Percentiles rank a stretch among this genome's conserved stretches.
Evolutionary conservation across 768 basidiomycete species (phyloP).

Genomic region (Pleurotus pulmonarius): DNA sequence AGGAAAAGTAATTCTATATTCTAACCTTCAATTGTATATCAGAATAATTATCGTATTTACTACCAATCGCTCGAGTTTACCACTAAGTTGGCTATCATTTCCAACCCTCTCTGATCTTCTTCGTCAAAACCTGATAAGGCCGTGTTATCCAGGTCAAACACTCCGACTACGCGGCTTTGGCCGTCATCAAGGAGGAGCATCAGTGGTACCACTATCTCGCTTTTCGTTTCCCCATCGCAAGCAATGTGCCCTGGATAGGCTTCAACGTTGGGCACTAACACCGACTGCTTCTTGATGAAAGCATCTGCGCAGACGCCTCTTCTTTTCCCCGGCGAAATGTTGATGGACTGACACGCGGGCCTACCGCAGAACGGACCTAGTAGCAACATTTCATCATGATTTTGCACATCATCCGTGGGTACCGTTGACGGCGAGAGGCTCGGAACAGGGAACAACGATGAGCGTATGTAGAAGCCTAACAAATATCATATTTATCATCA

Average conservation of each 20-base stretch:
- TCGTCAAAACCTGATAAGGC: slow-evolving; percentile 66
- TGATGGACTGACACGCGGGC: slow-evolving; percentile 87
- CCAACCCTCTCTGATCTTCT: slow-evolving; percentile 74
- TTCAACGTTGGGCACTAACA: slow-evolving; percentile 78
- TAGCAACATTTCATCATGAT: slow-evolving; percentile 39
- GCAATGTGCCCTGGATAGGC: slow-evolving; percentile 90
- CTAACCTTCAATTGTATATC: neutral
- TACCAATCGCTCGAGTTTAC: slow-evolving; percentile 68
- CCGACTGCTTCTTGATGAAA: slow-evolving; percentile 49
- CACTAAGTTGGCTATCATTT: slow-evolving; percentile 64
- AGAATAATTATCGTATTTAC: neutral
- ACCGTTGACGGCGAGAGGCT: slow-evolving; percentile 17
- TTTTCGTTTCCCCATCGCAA: slow-evolving; percentile 87
- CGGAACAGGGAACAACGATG: slow-evolving; percentile 56
- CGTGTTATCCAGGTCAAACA: slow-evolving; percentile 86
- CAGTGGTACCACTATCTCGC: slow-evolving; percentile 87
- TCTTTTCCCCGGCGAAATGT: slow-evolving; percentile 44
- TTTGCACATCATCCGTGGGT: slow-evolving; percentile 11
- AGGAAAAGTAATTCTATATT: slow-evolving; percentile 11
- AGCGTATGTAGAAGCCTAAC: slow-evolving; percentile 82
- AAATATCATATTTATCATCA: slow-evolving; percentile 7
- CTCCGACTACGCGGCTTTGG: slow-evolving; percentile 41
- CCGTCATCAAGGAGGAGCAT: slow-evolving; percentile 28
- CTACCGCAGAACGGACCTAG: slow-evolving; percentile 88
- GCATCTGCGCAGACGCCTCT: slow-evolving; percentile 88